Conservation (phyloP, 257 asterid species). For the Solanum chmielewskii region DNA sequence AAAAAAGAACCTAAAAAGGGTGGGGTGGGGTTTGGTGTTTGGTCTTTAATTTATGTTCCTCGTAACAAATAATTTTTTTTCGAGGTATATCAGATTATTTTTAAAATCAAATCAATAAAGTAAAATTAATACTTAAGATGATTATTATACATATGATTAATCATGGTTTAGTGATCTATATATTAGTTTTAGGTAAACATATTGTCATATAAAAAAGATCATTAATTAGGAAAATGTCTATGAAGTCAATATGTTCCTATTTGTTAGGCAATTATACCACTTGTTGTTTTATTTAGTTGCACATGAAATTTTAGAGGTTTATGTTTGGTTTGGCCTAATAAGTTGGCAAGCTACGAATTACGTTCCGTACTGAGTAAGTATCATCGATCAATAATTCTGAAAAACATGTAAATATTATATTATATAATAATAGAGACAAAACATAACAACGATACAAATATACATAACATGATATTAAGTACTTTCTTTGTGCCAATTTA, state of each 20-base stretch:
- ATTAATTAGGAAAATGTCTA: not conserved
- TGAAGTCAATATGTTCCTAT: not conserved
- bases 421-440: not conserved
- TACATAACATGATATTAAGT: not conserved
- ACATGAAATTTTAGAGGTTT: not conserved
- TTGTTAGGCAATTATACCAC: not conserved
- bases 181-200: too few species aligned
- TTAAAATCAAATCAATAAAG: too few species aligned
- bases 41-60: not conserved
- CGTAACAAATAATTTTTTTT: too few species aligned
- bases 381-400: not conserved
- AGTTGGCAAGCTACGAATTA: not conserved
- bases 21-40: not conserved
- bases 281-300: not conserved
- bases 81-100: too few species aligned
- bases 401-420: not conserved
- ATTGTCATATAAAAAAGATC: too few species aligned
- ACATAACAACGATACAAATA: not conserved
- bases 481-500: too few species aligned
- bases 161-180: not conserved
- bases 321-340: not conserved
- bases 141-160: not conserved
- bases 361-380: not conserved
- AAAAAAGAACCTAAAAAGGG: not conserved
- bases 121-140: too few species aligned